phyloP scores from a whole-genome alignment of 164 flowering plant species.

The Liquidambar formosana region DNA sequence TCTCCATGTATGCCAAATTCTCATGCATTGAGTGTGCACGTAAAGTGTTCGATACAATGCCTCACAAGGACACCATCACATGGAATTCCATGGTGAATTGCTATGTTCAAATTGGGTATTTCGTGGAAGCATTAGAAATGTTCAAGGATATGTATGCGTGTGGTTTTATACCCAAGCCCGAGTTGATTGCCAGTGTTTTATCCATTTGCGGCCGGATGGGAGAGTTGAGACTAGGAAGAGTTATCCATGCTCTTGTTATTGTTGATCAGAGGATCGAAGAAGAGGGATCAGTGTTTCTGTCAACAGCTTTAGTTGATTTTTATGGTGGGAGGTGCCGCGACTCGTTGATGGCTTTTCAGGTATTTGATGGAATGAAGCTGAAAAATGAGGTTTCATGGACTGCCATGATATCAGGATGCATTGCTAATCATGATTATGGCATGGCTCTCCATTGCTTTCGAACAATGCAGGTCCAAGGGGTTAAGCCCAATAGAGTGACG shows the following conservation, averaged over 20 bases:
- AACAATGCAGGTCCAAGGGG: conserved; percentile 46
- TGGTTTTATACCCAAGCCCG: conserved; percentile 42
- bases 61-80: conserved; percentile 43
- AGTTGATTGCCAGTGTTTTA: conserved; percentile 47
- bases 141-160: conserved; percentile 29
- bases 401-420: conserved; percentile 53
- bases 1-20: conserved; percentile 52
- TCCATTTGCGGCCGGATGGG: conserved; percentile 30
- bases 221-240: conserved; percentile 34
- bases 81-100: conserved; percentile 60
- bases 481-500: conserved; percentile 55
- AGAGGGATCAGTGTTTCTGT: conserved; percentile 27
- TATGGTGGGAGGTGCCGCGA: conserved; percentile 45
- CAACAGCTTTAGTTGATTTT: conserved; percentile 54
- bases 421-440: conserved; percentile 19
- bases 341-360: conserved; percentile 30
- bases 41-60: conserved; percentile 56
- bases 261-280: conserved; percentile 27
- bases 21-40: conserved; percentile 25
- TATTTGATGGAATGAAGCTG: conserved; percentile 40
- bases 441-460: conserved; percentile 42
- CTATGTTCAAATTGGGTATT: conserved; percentile 43
- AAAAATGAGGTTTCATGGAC: conserved; percentile 71
- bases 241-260: conserved; percentile 45
- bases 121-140: conserved; percentile 25